Conservation (phyloP, 2,329 filamentous ascomycete species). For the Phialemoniopsis sp. region DNA sequence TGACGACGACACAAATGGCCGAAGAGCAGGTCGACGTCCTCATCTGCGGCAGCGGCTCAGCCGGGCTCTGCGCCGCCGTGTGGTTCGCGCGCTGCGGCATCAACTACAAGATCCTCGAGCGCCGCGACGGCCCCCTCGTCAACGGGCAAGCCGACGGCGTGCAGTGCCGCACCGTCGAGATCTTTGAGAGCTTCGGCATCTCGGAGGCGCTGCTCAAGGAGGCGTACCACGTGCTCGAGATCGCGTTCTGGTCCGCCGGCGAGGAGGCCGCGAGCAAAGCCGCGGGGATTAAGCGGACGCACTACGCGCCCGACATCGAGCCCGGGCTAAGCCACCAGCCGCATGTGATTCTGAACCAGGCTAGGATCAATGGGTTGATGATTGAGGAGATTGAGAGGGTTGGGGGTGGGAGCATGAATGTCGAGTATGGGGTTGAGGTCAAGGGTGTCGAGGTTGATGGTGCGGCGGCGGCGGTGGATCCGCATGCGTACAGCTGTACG, state of each 20-base stretch:
- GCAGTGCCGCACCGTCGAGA: constrained; percentile 55
- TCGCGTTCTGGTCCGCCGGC: constrained; percentile 47
- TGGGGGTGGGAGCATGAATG: constrained; percentile 23
- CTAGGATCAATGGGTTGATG: constrained; percentile 49
- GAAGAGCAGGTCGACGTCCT: constrained; percentile 42
- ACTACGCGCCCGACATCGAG: constrained; percentile 47
- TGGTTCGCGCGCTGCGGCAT: constrained; percentile 58
- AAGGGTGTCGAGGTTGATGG: constrained; percentile 47
- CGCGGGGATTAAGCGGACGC: constrained; percentile 44
- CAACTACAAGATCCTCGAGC: constrained; percentile 53
- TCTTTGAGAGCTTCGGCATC: constrained; percentile 56
- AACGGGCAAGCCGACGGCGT: constrained; percentile 61
- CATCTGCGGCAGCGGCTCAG: constrained; percentile 58
- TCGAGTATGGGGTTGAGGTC: constrained; percentile 53
- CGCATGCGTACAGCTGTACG: constrained; percentile 34
- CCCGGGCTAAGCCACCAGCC: constrained; percentile 45
- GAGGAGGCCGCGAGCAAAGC: constrained; percentile 39
- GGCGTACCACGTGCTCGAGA: constrained; percentile 52
- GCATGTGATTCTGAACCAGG: constrained; percentile 53
- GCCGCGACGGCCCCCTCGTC: constrained; percentile 45
- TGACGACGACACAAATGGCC: constrained; percentile 1
- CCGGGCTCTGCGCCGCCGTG: constrained; percentile 55
- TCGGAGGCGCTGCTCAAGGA: constrained; percentile 47
- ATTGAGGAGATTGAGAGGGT: constrained; percentile 31
- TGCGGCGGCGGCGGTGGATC: constrained; percentile 24